Conservation (phyloP, 2,329 filamentous ascomycete genomes). For the Dryadomyces sulphureus region DNA sequence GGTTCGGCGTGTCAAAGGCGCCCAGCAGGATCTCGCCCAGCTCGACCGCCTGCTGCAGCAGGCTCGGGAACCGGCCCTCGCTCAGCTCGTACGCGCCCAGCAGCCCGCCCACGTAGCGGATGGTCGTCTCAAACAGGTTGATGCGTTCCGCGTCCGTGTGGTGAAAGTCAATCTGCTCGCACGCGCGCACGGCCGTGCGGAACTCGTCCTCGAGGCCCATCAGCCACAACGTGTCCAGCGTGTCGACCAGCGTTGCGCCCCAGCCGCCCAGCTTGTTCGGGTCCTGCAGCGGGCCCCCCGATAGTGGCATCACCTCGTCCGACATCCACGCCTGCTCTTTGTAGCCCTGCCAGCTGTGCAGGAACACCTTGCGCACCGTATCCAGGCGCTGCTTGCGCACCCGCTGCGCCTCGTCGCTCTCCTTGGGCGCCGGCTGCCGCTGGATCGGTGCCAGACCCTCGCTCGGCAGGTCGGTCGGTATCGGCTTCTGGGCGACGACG, state of each 20-base stretch:
- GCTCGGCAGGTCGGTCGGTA: slow-evolving; percentile 20
- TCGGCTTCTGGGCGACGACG: slow-evolving; percentile 16
- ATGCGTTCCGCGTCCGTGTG: slow-evolving; percentile 33
- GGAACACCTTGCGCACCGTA: slow-evolving; percentile 34
- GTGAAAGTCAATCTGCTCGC: slow-evolving; percentile 46
- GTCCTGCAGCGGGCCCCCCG: slow-evolving; percentile 34
- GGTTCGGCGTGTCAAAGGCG: slow-evolving; percentile 53
- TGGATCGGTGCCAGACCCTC: slow-evolving; percentile 46
- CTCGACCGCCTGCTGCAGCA: slow-evolving; percentile 48
- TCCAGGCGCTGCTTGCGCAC: slow-evolving; percentile 23
- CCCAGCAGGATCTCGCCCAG: slow-evolving; percentile 49
- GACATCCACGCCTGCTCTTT: slow-evolving; percentile 47
- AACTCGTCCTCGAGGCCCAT: slow-evolving; percentile 55
- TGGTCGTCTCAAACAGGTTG: slow-evolving; percentile 58
- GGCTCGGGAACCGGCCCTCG: slow-evolving; percentile 30
- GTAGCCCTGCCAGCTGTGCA: slow-evolving; percentile 45
- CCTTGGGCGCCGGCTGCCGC: slow-evolving; percentile 32
- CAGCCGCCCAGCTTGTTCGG: slow-evolving; percentile 41
- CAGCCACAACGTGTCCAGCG: slow-evolving; percentile 59
- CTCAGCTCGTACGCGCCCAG: slow-evolving; percentile 57
- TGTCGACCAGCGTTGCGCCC: slow-evolving; percentile 53
- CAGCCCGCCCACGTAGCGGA: slow-evolving; percentile 55
- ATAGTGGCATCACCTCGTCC: slow-evolving; percentile 47
- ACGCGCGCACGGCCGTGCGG: slow-evolving; percentile 42
- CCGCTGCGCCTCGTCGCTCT: slow-evolving; percentile 19